A percentile compares a stretch with the other conserved stretches of the same genome.
phyloP scores from a whole-genome alignment of 2,329 filamentous ascomycete genomes.

The Plenodomus biglobosus region DNA sequence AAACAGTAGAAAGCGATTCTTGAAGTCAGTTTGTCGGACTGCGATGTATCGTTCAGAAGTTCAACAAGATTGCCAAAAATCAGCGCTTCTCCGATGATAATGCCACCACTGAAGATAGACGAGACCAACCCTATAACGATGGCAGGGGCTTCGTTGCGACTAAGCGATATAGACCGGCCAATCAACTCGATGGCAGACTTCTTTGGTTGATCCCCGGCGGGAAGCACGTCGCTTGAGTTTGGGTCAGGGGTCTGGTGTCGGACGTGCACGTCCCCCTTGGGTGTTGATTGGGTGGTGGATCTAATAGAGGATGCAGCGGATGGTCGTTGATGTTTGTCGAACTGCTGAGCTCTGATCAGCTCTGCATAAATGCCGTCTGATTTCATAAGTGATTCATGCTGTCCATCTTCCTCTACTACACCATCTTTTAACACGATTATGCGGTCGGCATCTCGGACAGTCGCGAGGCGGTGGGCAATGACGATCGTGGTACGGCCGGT shows the following conservation, averaged over 20 bases:
- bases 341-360: constrained; percentile 40
- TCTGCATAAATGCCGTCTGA: constrained; percentile 35
- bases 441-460: constrained; percentile 41
- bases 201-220: constrained; percentile 3
- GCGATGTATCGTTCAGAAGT: constrained; percentile 30
- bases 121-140: constrained; percentile 47
- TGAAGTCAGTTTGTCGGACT: constrained; percentile 21
- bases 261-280: constrained; percentile 15
- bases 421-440: constrained; percentile 44
- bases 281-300: constrained; percentile 14
- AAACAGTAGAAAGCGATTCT: constrained; percentile 49
- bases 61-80: constrained; percentile 38
- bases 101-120: constrained; percentile 51
- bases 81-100: constrained; percentile 59
- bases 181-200: constrained; percentile 24
- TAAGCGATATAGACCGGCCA: constrained; percentile 30
- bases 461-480: constrained; percentile 42
- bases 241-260: constrained; percentile 1
- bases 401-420: constrained; percentile 33
- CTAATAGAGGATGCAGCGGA: constrained; percentile 27
- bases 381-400: constrained; percentile 33
- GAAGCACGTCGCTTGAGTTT: neutral
- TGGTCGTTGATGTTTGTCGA: constrained; percentile 30
- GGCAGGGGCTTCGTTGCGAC: constrained; percentile 44
- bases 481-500: constrained; percentile 40